Base-by-base conservation (phyloP, 495 filamentous ascomycete genomes). In the Sphaerosporella brunnea region DNA sequence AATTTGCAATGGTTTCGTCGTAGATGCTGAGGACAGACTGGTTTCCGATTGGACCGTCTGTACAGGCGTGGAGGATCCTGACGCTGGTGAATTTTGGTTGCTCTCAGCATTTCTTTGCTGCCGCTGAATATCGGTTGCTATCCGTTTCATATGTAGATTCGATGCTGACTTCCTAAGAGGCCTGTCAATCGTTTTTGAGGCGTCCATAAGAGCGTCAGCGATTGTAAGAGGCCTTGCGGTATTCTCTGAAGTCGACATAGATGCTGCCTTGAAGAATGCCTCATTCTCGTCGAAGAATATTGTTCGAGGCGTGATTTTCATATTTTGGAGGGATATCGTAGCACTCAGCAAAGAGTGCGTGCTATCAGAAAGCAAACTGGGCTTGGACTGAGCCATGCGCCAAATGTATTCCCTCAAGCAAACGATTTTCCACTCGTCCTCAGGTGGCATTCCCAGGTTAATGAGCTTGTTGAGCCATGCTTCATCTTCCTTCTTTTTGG, bases 341-440 rank as follows among this genome's bases (percentile, higher is more conserved):
- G 68, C 73, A 51, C 81, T 85, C 39, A 84, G 66, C 4, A 67
- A 63, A 8, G 68, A 64, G n/a, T 65, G 51, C 5, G 62, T 54
- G 10, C 53, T 38, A 20, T 64, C 62, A 3, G 58, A 48, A 18
- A 68, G 62, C 50, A 82, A 71, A 18, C 72, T 74, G 15, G 73
- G 64, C 51, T 78, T 83, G 49, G 80, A 79, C 35, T 73, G 70
- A 7, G 78, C 80, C 15, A 88, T 68, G 23, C 84, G 78, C 86
- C 84, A 93, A 25, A 96, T 85, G 52, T 93, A 95, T 55, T 94
- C 90, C 44, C 79, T 71, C 13, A 99, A 71, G 3, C 76, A 79
- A 16, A 94, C 65, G 7, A 99, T 65, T 58, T 99, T 99, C 53
- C 80, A 75, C 48, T 99, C 92, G 54, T 99, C 92, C 36, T 93